Evolutionary conservation across 2,329 filamentous ascomycete genomes (phyloP).

Genomic region (Penicillium sumatraense): DNA sequence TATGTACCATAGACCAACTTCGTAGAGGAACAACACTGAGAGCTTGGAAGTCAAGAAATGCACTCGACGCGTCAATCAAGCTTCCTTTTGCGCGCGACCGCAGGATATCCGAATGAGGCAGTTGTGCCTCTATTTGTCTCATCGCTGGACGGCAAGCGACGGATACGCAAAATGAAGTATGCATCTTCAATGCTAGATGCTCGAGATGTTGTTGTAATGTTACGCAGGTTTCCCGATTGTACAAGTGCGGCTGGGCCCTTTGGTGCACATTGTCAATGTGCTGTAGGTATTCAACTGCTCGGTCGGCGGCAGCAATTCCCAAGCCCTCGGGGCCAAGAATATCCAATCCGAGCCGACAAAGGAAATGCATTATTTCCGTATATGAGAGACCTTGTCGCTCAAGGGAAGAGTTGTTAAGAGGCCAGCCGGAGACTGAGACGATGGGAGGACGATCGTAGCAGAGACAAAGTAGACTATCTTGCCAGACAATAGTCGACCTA

Average conservation of each 20-base stretch:
- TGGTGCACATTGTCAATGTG: constrained; percentile 50
- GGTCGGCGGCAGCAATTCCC: constrained; percentile 10
- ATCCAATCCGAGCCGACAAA: constrained; percentile 31
- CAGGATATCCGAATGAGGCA: constrained; percentile 14
- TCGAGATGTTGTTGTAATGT: constrained; percentile 55
- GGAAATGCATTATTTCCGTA: constrained; percentile 32
- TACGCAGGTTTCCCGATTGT: constrained; percentile 45
- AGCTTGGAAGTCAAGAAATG: constrained; percentile 38
- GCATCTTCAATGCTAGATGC: constrained; percentile 59
- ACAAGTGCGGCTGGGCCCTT: constrained; percentile 56
- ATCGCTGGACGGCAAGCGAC: constrained; percentile 62
- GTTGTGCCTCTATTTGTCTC: constrained; percentile 33
- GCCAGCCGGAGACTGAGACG: constrained; percentile 32
- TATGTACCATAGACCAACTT: constrained; percentile 42
- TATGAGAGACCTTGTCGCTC: constrained; percentile 26
- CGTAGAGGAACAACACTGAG: constrained; percentile 35
- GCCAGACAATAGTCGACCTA: constrained; percentile 41
- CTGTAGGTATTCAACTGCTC: constrained; percentile 41
- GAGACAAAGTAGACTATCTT: constrained; percentile 40
- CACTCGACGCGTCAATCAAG: constrained; percentile 32
- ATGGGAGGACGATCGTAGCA: constrained; percentile 40
- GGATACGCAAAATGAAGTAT: constrained; percentile 56
- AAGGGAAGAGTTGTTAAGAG: constrained; percentile 17
- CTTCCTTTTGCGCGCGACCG: constrained; percentile 30
- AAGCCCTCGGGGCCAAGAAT: constrained; percentile 52